These are phyloP conservation scores for Penicillium cosmopolitanum DNA, from an alignment of 495 filamentous ascomycete species.

Conservation along the genomic window DNA sequence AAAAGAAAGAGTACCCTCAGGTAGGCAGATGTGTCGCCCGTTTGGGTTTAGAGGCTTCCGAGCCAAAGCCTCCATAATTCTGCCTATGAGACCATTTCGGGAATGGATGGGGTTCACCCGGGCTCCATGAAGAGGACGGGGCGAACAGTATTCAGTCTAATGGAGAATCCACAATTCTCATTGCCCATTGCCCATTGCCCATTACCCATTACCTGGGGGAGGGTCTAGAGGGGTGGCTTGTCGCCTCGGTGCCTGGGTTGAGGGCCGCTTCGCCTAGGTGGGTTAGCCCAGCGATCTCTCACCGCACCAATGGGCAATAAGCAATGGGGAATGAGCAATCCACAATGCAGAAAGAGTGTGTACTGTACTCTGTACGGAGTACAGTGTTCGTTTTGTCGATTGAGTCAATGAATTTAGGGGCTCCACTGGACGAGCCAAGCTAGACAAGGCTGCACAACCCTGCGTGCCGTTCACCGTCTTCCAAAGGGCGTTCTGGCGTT, in stretches of 20 bases:
- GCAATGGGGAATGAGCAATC: no score
- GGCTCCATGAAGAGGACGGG: slow-evolving; percentile 12
- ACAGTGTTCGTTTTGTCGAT: background rate
- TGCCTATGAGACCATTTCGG: slow-evolving; percentile 4
- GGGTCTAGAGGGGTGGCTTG: slow-evolving; percentile 17
- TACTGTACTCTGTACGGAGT: background rate
- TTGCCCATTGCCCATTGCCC: background rate
- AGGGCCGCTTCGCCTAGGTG: slow-evolving; percentile 14
- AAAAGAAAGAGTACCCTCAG: background rate
- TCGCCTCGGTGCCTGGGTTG: slow-evolving; percentile 9
- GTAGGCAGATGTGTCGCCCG: slow-evolving; percentile 17
- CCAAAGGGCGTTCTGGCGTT: background rate
- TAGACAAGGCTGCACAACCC: slow-evolving; percentile 18
- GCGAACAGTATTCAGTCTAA: slow-evolving; percentile 1
- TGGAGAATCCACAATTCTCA: background rate
- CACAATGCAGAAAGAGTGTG: no score
- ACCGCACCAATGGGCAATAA: slow-evolving; percentile 10
- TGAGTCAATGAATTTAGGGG: background rate
- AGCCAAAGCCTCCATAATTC: background rate
- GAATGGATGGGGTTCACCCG: slow-evolving; percentile 7
- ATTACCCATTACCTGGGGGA: slow-evolving; percentile 12
- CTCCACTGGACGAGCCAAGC: background rate
- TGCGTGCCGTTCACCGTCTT: slow-evolving; percentile 16
- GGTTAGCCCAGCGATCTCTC: slow-evolving; percentile 6
- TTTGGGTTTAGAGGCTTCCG: background rate